phyloP scores from a whole-genome alignment of 352 stramenopile genomes.

The Globisporangium ultimum region DNA sequence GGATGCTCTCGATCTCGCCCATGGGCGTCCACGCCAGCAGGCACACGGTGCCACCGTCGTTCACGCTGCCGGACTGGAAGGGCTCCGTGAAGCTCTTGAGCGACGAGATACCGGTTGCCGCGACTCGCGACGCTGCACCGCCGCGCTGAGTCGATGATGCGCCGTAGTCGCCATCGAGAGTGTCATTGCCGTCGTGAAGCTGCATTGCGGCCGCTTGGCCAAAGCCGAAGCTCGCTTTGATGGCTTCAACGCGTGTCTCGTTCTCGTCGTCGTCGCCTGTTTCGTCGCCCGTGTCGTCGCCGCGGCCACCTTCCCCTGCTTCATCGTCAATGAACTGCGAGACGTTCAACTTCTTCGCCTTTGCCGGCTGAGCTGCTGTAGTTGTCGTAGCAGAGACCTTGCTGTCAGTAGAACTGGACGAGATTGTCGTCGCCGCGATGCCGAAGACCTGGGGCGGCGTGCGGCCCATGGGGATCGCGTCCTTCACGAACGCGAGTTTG shows the following conservation, averaged over 20 bases:
- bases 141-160: too few relatives aligned
- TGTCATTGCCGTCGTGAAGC: slow-evolving; percentile 24
- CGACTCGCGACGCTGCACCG: not conserved
- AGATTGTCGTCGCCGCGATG: not conserved
- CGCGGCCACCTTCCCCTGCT: slow-evolving; percentile 27
- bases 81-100: slow-evolving; percentile 45
- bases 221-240: slow-evolving; percentile 84
- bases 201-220: slow-evolving; percentile 25
- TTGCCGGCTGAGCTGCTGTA: not conserved
- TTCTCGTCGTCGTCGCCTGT: slow-evolving; percentile 48
- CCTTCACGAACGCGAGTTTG: slow-evolving; percentile 61
- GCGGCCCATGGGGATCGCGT: slow-evolving; percentile 50
- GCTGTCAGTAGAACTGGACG: not conserved
- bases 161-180: too few relatives aligned
- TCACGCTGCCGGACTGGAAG: slow-evolving; percentile 61
- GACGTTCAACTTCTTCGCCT: slow-evolving; percentile 17
- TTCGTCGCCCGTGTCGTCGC: slow-evolving; percentile 27
- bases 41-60: slow-evolving; percentile 37
- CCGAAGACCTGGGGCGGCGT: slow-evolving; percentile 39
- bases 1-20: slow-evolving; percentile 79
- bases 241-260: slow-evolving; percentile 69
- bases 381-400: not conserved
- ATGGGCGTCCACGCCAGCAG: slow-evolving; percentile 71
- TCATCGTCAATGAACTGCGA: slow-evolving; percentile 54
- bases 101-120: slow-evolving; percentile 11